Conservation (phyloP, 495 filamentous ascomycete genomes). For the Staphylotrichum tortipilum region DNA sequence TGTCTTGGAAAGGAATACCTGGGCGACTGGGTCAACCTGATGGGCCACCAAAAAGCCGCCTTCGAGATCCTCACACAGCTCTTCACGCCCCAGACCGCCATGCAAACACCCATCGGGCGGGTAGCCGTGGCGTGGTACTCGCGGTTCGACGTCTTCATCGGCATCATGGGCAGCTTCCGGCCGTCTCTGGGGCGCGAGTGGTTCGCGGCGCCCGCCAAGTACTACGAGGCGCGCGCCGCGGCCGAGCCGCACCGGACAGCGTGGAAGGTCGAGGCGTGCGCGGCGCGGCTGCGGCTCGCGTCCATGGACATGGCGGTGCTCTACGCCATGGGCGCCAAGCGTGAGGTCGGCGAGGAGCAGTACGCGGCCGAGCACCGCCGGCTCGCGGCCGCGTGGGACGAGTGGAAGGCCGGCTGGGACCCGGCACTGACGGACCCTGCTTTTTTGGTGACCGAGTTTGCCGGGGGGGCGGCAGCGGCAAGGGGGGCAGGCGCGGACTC, state of each 20-base stretch:
- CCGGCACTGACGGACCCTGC: conserved; percentile 48
- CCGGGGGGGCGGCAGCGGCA: too few relatives aligned
- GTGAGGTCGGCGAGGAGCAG: conserved; percentile 51
- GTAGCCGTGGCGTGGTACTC: conserved; percentile 79
- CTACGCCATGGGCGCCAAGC: conserved; percentile 61
- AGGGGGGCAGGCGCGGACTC: too few relatives aligned
- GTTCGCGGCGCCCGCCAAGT: conserved; percentile 59
- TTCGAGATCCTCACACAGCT: conserved; percentile 69
- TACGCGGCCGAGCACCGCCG: conserved; percentile 55
- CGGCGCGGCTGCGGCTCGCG: conserved; percentile 61
- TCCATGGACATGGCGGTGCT: conserved; percentile 73
- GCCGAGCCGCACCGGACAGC: conserved; percentile 53
- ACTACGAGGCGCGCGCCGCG: conserved; percentile 49
- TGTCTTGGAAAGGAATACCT: conserved; percentile 71
- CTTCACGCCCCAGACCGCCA: conserved; percentile 68
- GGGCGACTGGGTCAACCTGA: conserved; percentile 87
- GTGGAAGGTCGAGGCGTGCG: conserved; percentile 56
- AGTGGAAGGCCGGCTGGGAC: conserved; percentile 51
- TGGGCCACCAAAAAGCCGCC: conserved; percentile 88
- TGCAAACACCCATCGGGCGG: conserved; percentile 56
- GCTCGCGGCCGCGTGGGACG: conserved; percentile 44
- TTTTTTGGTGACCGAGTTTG: conserved; percentile 52
- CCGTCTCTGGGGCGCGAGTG: conserved; percentile 69
- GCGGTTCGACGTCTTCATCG: conserved; percentile 78
- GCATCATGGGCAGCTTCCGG: conserved; percentile 71